Evolutionary conservation across 2,329 filamentous ascomycete genomes (phyloP).

Genomic region (Chaetomium globosum): DNA sequence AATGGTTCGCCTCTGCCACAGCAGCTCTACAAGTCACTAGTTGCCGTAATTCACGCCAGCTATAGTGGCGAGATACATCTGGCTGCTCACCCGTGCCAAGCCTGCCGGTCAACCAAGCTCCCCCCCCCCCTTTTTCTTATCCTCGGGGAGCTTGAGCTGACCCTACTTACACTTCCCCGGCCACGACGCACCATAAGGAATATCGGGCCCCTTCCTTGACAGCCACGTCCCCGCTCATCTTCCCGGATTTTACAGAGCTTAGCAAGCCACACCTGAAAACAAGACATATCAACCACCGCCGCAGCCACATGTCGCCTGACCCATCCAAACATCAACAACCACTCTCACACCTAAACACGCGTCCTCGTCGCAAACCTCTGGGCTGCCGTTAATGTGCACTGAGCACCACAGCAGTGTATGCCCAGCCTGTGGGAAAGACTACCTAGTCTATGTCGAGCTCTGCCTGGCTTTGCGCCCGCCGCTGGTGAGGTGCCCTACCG

Average conservation of each 20-base stretch:
- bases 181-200: background rate
- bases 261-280: constrained; percentile 16
- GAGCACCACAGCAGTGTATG: constrained; percentile 57
- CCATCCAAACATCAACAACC: constrained; percentile 1
- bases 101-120: constrained; percentile 4
- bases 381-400: constrained; percentile 57
- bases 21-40: constrained; percentile 1
- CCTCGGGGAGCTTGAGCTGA: background rate
- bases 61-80: constrained; percentile 23
- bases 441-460: constrained; percentile 61
- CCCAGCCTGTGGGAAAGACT: constrained; percentile 62
- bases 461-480: constrained; percentile 57
- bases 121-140: background rate
- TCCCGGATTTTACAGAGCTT: background rate
- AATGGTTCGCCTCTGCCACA: constrained; percentile 32
- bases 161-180: background rate
- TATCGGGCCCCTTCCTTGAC: background rate
- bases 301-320: constrained; percentile 27
- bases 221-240: background rate
- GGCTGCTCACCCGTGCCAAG: constrained; percentile 18
- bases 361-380: constrained; percentile 14
- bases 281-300: background rate
- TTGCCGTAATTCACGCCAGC: constrained; percentile 1
- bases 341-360: constrained; percentile 18
- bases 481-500: constrained; percentile 51